Conservation (phyloP, 2,329 filamentous ascomycete genomes). For the Penicillium oxalicum region DNA sequence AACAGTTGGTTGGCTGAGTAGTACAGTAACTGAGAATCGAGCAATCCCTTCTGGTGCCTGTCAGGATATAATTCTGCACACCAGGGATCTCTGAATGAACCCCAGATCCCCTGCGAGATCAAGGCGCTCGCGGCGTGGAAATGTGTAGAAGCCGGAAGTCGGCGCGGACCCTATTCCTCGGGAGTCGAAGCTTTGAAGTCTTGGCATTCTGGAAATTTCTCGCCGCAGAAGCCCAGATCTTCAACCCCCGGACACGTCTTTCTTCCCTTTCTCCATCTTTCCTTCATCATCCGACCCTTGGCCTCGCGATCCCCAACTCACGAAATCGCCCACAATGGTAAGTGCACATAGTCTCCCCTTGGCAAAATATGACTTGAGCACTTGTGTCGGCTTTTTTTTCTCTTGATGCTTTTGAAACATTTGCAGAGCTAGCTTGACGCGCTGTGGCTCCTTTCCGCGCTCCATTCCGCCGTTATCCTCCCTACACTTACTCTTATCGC, state of each 20-base stretch:
- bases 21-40: no score
- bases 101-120: no score
- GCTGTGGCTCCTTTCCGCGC: slow-evolving; percentile 1
- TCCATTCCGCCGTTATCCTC: slow-evolving; percentile 1
- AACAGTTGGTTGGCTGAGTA: not conserved
- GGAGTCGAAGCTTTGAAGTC: slow-evolving; percentile 29
- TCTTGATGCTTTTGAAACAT: not conserved
- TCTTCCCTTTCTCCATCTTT: slow-evolving; percentile 28
- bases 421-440: not conserved
- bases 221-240: slow-evolving; percentile 28
- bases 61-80: no score
- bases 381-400: not conserved
- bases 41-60: no score
- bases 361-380: no score
- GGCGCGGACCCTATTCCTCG: slow-evolving; percentile 23
- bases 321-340: slow-evolving; percentile 17
- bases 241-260: slow-evolving; percentile 27
- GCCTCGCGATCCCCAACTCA: slow-evolving; percentile 5
- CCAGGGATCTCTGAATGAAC: not conserved
- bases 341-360: slow-evolving; percentile 2
- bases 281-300: slow-evolving; percentile 21
- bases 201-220: slow-evolving; percentile 45
- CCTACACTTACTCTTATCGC: not conserved
- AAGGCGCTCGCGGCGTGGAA: not conserved
- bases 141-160: slow-evolving; percentile 4